Conservation (phyloP, 306 rosid species). For the Prunus fruticosa region DNA sequence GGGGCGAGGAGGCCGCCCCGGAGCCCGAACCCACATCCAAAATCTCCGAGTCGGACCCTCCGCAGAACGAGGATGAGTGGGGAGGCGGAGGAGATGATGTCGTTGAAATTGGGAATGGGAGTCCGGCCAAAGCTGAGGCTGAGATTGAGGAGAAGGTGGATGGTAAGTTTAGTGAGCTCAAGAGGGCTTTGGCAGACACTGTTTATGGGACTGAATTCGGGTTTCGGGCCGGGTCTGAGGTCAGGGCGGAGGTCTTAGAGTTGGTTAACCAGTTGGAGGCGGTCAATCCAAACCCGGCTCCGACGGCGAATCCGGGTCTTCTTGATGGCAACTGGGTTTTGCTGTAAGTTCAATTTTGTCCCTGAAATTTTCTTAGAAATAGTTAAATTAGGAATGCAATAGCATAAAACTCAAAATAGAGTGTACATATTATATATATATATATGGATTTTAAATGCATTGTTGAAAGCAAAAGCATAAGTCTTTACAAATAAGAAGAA, state of each 20-base stretch:
- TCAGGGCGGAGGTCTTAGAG: constrained; percentile 86
- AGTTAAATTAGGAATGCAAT: background rate
- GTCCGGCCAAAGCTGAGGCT: constrained; percentile 24
- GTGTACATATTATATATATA: too few species aligned
- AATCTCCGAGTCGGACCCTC: constrained; percentile 62
- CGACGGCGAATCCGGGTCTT: constrained; percentile 60
- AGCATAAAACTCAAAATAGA: background rate
- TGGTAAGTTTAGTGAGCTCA: constrained; percentile 50
- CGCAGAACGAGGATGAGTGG: constrained; percentile 81
- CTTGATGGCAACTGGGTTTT: constrained; percentile 87
- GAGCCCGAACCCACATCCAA: constrained; percentile 52
- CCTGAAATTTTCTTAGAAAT: background rate
- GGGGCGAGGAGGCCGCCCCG: constrained; percentile 65
- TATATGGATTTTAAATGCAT: background rate
- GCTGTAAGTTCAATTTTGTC: constrained; percentile 57
- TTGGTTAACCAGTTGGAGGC: constrained; percentile 87
- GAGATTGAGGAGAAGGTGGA: constrained; percentile 20
- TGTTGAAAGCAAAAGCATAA: background rate
- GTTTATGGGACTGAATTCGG: constrained; percentile 85
- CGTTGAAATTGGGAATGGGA: constrained; percentile 45
- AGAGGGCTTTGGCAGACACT: constrained; percentile 75
- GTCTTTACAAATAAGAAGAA: background rate
- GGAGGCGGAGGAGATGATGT: constrained; percentile 28
- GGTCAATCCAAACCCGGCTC: constrained; percentile 64
- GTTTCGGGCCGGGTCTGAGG: constrained; percentile 71